Evolutionary conservation across 805 yeast species (phyloP), one percentile per base, ranked within the genome.

Genomic region (Kodamaea sagamina): DNA sequence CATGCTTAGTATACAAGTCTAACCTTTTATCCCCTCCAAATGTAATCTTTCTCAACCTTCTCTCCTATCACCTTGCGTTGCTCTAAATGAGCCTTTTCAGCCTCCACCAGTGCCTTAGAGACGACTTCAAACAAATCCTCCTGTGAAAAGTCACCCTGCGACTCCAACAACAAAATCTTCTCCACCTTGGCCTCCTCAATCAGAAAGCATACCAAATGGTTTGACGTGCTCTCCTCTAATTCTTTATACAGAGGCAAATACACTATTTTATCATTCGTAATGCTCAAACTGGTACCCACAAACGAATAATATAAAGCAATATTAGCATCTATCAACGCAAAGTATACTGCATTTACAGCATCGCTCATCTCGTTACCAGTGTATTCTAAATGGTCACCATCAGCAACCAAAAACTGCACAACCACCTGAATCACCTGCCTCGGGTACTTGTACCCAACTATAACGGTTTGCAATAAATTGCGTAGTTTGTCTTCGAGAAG

Each of bases 301-400:
- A 83, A 82, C 0, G 89, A 77, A n/a, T 75, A 64, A 37, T 72
- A 68, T 42, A 92, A 62, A 0, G 89, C 84, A 13, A 90, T 72
- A 36, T 87, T 89, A 5, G 96, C 85, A 61, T 89, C 92, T 1
- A 89, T 61, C 34, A 92, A 72, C 0, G 97, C 95, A 49, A 86
- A 63, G 49, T 72, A 81, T 1, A 82, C 67, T 2, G 89, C 82
- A 60, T 93, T 92, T 29, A 92, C 72, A 16, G 85, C 82, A 1
- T 83, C 81, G 40, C 81, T 75, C 32, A 87, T 61, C 56, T 86
- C 89, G 43, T 75, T 72, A 32, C 69, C 61, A 19, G 73, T 59
- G 47, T 53, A 62, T 22, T 51, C 59, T 10, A 51, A 46, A 15
- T 29, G 40, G 36, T 41, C 42, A 9, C 49, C 57, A 42, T 66